phyloP scores from a whole-genome alignment of 2,329 filamentous ascomycete species.

The Aspergillus transmontanensis region DNA sequence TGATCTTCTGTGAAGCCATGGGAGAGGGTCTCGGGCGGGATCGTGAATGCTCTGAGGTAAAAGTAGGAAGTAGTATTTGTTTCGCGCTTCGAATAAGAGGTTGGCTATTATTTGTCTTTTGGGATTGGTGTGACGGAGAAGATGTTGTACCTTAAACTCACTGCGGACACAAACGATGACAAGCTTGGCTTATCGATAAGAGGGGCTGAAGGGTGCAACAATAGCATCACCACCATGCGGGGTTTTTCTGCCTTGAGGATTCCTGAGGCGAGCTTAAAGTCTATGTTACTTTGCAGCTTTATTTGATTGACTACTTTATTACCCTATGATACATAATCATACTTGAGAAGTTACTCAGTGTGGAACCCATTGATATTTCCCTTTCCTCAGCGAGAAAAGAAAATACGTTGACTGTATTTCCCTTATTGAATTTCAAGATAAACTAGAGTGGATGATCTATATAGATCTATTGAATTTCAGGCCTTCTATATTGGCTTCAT shows the following conservation, averaged over 20 bases:
- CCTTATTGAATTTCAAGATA: not conserved
- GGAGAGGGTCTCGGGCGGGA: not conserved
- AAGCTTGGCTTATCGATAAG: conserved; percentile 31
- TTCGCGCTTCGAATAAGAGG: not conserved
- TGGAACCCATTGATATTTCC: not conserved
- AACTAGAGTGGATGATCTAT: not conserved
- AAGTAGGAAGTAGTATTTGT: not conserved
- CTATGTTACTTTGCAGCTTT: not conserved
- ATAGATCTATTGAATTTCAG: not conserved
- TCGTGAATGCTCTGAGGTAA: not conserved
- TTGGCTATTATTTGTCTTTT: not conserved
- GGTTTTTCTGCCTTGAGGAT: not conserved
- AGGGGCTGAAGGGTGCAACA: not conserved
- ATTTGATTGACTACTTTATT: not conserved
- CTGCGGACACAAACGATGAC: conserved; percentile 3
- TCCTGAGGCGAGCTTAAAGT: not conserved
- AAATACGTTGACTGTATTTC: not conserved
- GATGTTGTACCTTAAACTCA: not conserved
- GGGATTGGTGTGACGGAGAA: conserved; percentile 5
- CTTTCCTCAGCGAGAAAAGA: too few relatives aligned
- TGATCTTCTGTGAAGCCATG: conserved; percentile 56
- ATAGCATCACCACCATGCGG: not conserved
- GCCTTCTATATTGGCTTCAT: not conserved
- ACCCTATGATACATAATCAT: not conserved
- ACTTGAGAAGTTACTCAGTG: not conserved